Evolutionary conservation across 805 yeast species (phyloP), one percentile per base, ranked within the genome.

Genomic region (Blastobotrys chiropterorum): DNA sequence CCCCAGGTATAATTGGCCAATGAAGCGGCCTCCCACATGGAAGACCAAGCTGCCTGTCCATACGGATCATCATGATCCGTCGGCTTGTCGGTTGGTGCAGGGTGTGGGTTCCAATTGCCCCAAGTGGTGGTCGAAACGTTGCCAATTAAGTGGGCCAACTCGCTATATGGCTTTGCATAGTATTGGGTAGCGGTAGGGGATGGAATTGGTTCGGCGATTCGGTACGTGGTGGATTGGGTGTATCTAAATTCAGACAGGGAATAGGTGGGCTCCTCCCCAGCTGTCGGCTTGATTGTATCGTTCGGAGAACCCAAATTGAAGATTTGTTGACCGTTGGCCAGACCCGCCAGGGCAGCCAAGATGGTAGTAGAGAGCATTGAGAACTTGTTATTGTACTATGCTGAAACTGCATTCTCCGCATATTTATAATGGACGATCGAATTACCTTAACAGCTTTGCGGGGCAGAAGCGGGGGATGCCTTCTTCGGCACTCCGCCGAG

Each of bases 91-190:
- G 46, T 43, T 17, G 46, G 26, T 6, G 34, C 34, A 26, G 34
- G 34, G 21, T 43, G 17, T 5, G 46, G 46, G 6, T 21, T 17
- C 46, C 46, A 43, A 43, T 43, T 43, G 19, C 46, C 46, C 46
- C 46, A 43, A 4, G 30, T 6, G 5, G 46, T 43, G 22, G 46
- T 43, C 14, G 46, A 43, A 5, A 17, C 26, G 14, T 21, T 43
- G 8, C 46, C 46, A 14, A 21, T 21, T 17, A 43, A 43, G 30
- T 14, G 26, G 3, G 15, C 21, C 14, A 43, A 17, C 13, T 43
- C 46, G 7, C 26, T 17, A 21, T 43, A 43, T 43, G 46, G 46
- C 7, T 21, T 14, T 6, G 46, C 46, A 43, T 43, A 43, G 22
- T 17, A 8, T 16, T 17, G 5, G 7, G 46, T 43, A 21, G 30